Evolutionary conservation across 768 basidiomycete genomes (phyloP), one percentile per base, ranked within the genome.

Genomic region (Agaricus sinodeliciosus): DNA sequence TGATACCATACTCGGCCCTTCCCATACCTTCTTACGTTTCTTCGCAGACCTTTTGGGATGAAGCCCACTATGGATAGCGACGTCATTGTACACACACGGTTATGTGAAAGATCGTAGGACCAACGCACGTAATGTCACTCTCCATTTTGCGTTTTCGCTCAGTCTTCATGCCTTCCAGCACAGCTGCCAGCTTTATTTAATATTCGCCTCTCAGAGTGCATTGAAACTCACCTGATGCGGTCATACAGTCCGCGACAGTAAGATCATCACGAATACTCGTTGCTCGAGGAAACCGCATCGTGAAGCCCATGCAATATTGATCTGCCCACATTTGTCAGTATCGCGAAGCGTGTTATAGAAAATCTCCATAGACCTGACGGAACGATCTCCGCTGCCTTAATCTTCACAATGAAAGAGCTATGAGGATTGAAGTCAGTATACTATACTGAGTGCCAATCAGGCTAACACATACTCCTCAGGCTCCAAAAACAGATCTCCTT

Each of bases 271-370:
- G 80, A 55, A 94, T 91, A 2, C 68, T 63, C 43, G 91, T 60
- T 13, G 90, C 92, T 52, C 94, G 80, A 42, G 96, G 95, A 63
- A 99, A 99, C 18, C 96, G 85, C 82, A 99, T 87, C 0, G 95
- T 98, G 57, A 85, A 81, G 3, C 85, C 87, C 57, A 93, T 65
- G 48, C 87, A 87, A 60, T 91, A 97, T 59, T 84, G 84, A 58
- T 92, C 94, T 84, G 39, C 3, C 12, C n/a, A 36, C 31, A 13
- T 55, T 58, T 58, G 19, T 42, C 48, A 41, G 40, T 5, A 36
- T 51, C 28, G 7, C 40, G 8, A 3, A 47, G 55, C 7, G 55
- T 54, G 44, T 37, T 25, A n/a, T 26, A 16, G 16, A 26, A 15
- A 25, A 27, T 35, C n/a, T 28, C 34, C 16, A 27, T 58, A 57